Base-by-base conservation (phyloP, 495 filamentous ascomycete genomes). In the Hypoxylon trugodes region DNA sequence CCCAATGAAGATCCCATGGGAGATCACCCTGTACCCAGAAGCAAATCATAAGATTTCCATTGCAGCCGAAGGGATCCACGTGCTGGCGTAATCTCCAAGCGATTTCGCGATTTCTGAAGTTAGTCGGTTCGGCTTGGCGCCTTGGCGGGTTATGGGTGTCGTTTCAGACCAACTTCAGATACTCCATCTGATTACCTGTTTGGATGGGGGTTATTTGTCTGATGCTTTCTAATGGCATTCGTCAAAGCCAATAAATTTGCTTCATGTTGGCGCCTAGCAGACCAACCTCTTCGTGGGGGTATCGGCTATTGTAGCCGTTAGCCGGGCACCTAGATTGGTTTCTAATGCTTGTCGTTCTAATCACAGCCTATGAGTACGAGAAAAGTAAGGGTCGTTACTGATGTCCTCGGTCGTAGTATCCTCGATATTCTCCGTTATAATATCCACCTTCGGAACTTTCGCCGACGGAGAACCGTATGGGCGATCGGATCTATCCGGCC, bases 81-180 rank as follows among this genome's bases (percentile, higher is more conserved):
- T 41, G 48, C 30, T 54, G 61, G 54, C 54, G 54, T 59, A 65
- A 65, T 60, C 35, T 18, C 42, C 26, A 49, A 28, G 48, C 26
- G 54, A 26, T 59, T 37, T 19, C 18, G 32, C 3, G 13, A 36
- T 36, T 59, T 38, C 28, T 19, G 40, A 49, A 25, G 50, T 60
- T 46, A 22, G n/a, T 53, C 46, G 41, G 26, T 22, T 52, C 48
- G 25, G n/a, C 41, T 59, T 65, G 55, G 61, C 54, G 18, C 41
- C 61, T 65, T 65, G 42, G 61, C 55, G 24, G 33, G 28, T 46
- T 38, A 51, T 45, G 53, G 26, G 47, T 49, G 2, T 24, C 24
- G 63, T 66, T 66, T 66, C 63, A 57, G 24, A 66, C 52, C 43
- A 30, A 61, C 56, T 47, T 61, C 57, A 56, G 41, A 66, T 51